Evolutionary conservation across 2,329 filamentous ascomycete genomes (phyloP), one percentile per base, ranked within the genome.

Genomic region (Zasmidium cellare): DNA sequence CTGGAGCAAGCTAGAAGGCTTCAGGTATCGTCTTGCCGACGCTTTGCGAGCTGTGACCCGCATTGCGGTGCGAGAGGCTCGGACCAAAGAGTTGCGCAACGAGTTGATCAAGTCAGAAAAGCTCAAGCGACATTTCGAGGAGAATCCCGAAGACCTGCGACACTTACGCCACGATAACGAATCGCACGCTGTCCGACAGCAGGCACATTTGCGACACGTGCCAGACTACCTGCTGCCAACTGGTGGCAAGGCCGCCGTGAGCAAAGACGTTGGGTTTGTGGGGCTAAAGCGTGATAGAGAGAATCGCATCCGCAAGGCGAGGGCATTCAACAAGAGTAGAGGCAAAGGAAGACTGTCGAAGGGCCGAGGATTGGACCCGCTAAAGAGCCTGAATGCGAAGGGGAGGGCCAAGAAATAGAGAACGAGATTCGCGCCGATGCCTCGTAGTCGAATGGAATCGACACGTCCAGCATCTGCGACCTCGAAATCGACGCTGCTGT

Each of bases 51-150:
- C 92, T 0, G 92, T 99, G 2, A 99, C 94, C 9, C 87, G 90
- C 58, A 89, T 96, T 23, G 90, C 93, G 0, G 86, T 99, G 46
- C 89, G 93, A 63, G 92, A 97, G 78, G 93, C 94, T 2, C 85
- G 94, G 51, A 90, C 91, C 9, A 85, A 90, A 59, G 93, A 99
- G 76, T 82, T 99, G 56, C 85, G 91, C 54, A 87, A 93, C 72
- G 94, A 97, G 74, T 81, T 99, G 12, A 81, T 97, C 67, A 96
- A 96, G 78, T 93, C 89, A 64, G 93, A 97, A 71, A 97, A 96
- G 76, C 79, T 99, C 55, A 92, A 94, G 76, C 84, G 92, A 52
- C 91, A 97, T 79, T 99, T 97, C 70, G 94, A 97, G 72, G 94
- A 99, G 75, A 97, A 99, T 73, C 94, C 94, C 0, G 86, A 88